Base-by-base conservation (phyloP, 306 rosid species). In the Bauhinia variegata region DNA sequence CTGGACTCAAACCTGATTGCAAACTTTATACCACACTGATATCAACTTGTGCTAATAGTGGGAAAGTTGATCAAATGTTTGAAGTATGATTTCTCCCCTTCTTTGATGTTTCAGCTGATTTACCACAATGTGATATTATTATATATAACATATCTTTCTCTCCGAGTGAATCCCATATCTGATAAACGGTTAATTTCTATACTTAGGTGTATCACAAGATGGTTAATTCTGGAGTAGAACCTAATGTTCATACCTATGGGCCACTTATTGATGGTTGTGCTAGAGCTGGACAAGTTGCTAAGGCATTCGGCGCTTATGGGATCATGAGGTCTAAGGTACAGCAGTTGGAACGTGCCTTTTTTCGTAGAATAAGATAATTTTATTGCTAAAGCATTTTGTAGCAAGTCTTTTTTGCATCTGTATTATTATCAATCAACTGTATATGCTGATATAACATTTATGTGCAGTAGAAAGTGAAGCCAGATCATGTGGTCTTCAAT, bases 381-480 rank as follows among this genome's bases (percentile, higher is more conserved):
- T 50, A 15, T 50, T 59, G 8, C 51, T 10, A 17, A 23, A 23
- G 28, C 28, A 23, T 23, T 23, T 23, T 23, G 28, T 23, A 23
- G 28, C 28, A 23, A 23, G 28, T 23, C 65, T 58, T 79, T 44
- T 60, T 64, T 65, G 34, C 18, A 69, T 60, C 48, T 61, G 53
- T 47, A 32, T 67, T n/a, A 46, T 49, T 60, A 39, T 19, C 16
- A 64, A 70, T 54, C 46, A 78, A 70, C 65, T 65, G 66, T 82
- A 76, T 79, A 36, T 71, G 75, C 87, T 86, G 86, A 86, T 87
- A 75, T 83, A 73, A 82, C 79, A 81, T 75, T 81, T 83, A 37
- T 77, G 83, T 88, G 97, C 98, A 89, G 97, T 93, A 93, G 98
- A 93, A 89, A n/a, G 96, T 93, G 96, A 89, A 93, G 96, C 95